Percentiles rank a stretch among this genome's conserved stretches.
These are phyloP conservation scores for Chaetomium olivaceum DNA, from an alignment of 2,329 filamentous ascomycete genomes.

Conservation along the genomic window DNA sequence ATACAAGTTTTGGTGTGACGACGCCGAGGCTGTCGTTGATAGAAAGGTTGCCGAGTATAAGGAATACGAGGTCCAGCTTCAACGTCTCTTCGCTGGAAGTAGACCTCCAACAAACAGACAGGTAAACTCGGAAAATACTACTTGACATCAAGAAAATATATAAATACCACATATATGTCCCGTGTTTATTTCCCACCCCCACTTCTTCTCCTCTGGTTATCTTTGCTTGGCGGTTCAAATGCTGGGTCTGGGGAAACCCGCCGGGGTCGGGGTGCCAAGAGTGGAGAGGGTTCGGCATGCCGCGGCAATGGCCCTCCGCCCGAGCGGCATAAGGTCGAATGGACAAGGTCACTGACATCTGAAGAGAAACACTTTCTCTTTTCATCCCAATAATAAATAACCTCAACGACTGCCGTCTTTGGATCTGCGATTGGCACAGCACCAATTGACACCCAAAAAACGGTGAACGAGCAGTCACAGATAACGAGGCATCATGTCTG, in stretches of 20 bases:
- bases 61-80: too few relatives aligned
- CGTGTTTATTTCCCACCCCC: too few relatives aligned
- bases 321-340: constrained; percentile 25
- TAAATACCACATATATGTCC: too few relatives aligned
- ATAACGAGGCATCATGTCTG: constrained; percentile 47
- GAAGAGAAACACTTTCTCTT: constrained; percentile 3
- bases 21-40: too few relatives aligned
- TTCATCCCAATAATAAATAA: constrained; percentile 7
- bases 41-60: too few relatives aligned
- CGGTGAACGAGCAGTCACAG: constrained; percentile 17
- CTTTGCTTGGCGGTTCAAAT: constrained; percentile 10
- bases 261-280: neutral
- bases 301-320: constrained; percentile 30
- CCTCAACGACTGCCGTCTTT: constrained; percentile 10
- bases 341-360: constrained; percentile 5
- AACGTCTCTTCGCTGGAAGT: too few relatives aligned
- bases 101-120: too few relatives aligned
- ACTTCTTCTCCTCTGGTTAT: too few relatives aligned
- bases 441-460: constrained; percentile 31
- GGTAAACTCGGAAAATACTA: too few relatives aligned
- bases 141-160: too few relatives aligned
- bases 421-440: constrained; percentile 13
- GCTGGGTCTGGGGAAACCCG: constrained; percentile 5
- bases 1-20: too few relatives aligned
- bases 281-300: constrained; percentile 28